Conservation (phyloP, 352 stramenopile species). For the Plasmopara halstedii region DNA sequence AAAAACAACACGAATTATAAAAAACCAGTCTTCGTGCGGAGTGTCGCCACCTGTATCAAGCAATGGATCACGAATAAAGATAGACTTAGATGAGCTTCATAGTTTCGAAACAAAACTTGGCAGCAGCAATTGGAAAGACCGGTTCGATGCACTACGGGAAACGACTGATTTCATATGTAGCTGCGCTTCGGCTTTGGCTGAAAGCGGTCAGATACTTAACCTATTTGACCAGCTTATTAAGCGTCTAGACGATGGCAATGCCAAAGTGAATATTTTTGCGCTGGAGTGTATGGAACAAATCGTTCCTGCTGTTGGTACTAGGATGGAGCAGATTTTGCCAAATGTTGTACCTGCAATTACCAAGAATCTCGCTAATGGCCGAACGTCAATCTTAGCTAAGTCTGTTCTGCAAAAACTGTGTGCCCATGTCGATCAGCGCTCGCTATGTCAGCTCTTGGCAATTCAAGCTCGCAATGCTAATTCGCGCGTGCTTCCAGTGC, state of each 20-base stretch:
- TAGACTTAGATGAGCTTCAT: slow-evolving; percentile 36
- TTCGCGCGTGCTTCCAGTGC: slow-evolving; percentile 40
- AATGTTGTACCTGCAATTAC: slow-evolving; percentile 45
- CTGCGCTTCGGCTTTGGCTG: slow-evolving; percentile 8
- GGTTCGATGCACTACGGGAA: slow-evolving; percentile 50
- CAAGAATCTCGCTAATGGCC: slow-evolving; percentile 51
- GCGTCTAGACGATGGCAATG: slow-evolving; percentile 67
- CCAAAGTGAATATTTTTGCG: slow-evolving; percentile 55
- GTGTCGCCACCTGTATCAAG: slow-evolving; percentile 8
- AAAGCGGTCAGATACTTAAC: slow-evolving; percentile 36
- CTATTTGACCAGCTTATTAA: slow-evolving; percentile 71
- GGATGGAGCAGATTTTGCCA: slow-evolving; percentile 51
- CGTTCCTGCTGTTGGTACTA: slow-evolving; percentile 36
- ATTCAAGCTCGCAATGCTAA: slow-evolving; percentile 44
- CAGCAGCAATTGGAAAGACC: slow-evolving; percentile 76
- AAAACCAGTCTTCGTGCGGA: slow-evolving; percentile 1
- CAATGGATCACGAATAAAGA: slow-evolving; percentile 13
- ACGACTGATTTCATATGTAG: slow-evolving; percentile 27
- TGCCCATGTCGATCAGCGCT: slow-evolving; percentile 30
- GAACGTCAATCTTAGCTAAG: slow-evolving; percentile 36
- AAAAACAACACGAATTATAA: slow-evolving; percentile 10
- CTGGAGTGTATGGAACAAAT: slow-evolving; percentile 53
- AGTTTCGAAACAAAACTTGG: slow-evolving; percentile 42
- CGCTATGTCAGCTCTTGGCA: slow-evolving; percentile 52
- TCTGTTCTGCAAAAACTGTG: slow-evolving; percentile 41